These are phyloP conservation scores for Phytophthora megakarya DNA, from an alignment of 352 stramenopile genomes.

Conservation along the genomic window DNA sequence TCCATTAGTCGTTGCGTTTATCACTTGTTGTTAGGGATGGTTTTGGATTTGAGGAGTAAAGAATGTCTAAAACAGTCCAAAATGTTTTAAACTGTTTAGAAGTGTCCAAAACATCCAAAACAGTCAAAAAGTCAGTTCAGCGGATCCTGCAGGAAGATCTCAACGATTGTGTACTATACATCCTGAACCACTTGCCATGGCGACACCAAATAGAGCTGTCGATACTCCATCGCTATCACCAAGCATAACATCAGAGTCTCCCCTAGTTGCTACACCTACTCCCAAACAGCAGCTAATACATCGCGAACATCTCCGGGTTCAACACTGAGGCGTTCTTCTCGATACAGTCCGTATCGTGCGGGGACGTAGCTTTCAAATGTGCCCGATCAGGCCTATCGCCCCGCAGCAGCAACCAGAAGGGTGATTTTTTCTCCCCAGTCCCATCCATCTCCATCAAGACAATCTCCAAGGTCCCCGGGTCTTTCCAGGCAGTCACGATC, in stretches of 20 bases:
- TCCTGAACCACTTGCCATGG: no score
- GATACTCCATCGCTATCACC: no score
- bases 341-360: not conserved
- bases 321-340: not conserved
- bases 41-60: slow-evolving; percentile 15
- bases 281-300: no score
- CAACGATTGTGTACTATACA: no score
- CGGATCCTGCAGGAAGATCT: no score
- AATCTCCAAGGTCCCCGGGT: not conserved
- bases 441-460: not conserved
- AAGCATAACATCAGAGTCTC: no score
- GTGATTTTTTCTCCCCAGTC: not conserved
- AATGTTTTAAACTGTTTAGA: slow-evolving; percentile 19
- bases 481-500: not conserved
- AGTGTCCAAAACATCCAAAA: slow-evolving; percentile 9
- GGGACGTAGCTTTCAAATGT: not conserved
- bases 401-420: not conserved
- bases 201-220: no score
- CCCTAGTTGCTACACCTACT: no score
- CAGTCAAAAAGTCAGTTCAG: not conserved
- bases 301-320: not conserved
- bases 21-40: not conserved
- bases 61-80: slow-evolving; percentile 1
- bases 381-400: not conserved
- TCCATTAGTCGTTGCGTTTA: no score